Evolutionary conservation across 192 early-diverging fungal species (phyloP), one percentile per base, ranked within the genome.

Genomic region (Coemansia sp.): DNA sequence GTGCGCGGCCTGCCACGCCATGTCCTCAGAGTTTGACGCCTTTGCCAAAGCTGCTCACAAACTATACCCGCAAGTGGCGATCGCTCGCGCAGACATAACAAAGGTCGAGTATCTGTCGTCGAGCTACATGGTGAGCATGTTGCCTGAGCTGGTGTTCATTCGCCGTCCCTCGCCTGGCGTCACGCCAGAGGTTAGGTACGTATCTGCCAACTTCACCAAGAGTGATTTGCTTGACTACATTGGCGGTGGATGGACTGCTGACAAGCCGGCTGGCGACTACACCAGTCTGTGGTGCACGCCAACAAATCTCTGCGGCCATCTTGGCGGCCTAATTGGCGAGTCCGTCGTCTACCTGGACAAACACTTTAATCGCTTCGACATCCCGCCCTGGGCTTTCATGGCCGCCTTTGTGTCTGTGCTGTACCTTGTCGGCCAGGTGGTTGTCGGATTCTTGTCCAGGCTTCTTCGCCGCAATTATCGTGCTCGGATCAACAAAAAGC

Each of bases 311-410:
- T 84, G 78, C 44, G 82, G 82, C 16, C 77, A 84, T 36, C n/a
- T 84, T 20, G 82, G 78, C 53, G 82, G 78, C 5, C 68, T 80
- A 27, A 36, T 80, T 9, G 75, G 78, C 46, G 82, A 80, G 71
- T 47, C 61, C 3, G 82, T 83, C 27, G 71, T 83, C 2, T 58
- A 18, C 10, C 13, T 78, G 15, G 81, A 83, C 49, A 50, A 39
- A 29, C 68, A 53, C 53, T 69, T 80, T 46, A 84, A 84, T 39
- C 68, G 68, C 15, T 80, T 79, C 46, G 64, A 79, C 52, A 80
- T 84, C 34, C 77, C 77, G 33, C 71, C 82, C 3, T 84, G 82
- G 82, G 67, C 78, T 1, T 80, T 84, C 31, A 84, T 80, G 78
- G 78, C 74, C 7, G 76, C 74, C 13, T 34, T 84, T 27, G 69